A percentile compares a stretch with the other conserved stretches of the same genome.
These are phyloP conservation scores for Zalaria sp. DNA, from an alignment of 2,329 filamentous ascomycete species.

Conservation along the genomic window DNA sequence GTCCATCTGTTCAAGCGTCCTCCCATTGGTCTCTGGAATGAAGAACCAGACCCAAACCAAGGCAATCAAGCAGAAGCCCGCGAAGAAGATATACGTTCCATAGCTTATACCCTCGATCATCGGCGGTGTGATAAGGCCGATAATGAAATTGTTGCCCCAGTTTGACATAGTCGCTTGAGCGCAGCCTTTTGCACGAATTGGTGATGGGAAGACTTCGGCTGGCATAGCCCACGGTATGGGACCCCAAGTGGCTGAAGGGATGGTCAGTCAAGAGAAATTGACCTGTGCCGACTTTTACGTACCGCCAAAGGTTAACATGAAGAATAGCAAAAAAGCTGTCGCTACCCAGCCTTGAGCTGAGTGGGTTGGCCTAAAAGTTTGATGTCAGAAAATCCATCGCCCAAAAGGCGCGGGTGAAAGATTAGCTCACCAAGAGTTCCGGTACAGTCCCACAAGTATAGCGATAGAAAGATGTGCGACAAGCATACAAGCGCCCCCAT, in stretches of 20 bases:
- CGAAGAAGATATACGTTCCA: slow-evolving; percentile 29
- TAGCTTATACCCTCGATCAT: slow-evolving; percentile 28
- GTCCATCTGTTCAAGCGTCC: slow-evolving; percentile 15
- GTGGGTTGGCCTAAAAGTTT: too few species aligned
- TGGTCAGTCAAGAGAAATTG: too few species aligned
- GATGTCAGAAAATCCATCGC: too few species aligned
- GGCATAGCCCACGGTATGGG: slow-evolving; percentile 95
- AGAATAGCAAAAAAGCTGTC: slow-evolving; percentile 8
- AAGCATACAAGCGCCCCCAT: slow-evolving; percentile 26
- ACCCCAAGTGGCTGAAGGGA: slow-evolving; percentile 53
- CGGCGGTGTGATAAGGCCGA: slow-evolving; percentile 27
- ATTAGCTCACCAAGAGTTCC: too few species aligned
- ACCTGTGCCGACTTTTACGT: neutral
- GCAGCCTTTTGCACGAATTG: slow-evolving; percentile 87
- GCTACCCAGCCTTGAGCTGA: too few species aligned
- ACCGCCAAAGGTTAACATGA: neutral
- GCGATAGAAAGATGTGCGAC: too few species aligned
- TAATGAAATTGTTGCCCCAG: slow-evolving; percentile 25
- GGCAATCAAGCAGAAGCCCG: slow-evolving; percentile 33
- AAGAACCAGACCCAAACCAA: slow-evolving; percentile 41
- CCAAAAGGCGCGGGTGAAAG: too few species aligned
- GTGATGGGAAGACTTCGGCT: slow-evolving; percentile 84
- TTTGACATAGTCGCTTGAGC: slow-evolving; percentile 64
- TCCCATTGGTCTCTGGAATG: slow-evolving; percentile 43
- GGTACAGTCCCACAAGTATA: too few species aligned